Evolutionary conservation across 495 filamentous ascomycete genomes (phyloP).

Genomic region (Annulohypoxylon nitens): DNA sequence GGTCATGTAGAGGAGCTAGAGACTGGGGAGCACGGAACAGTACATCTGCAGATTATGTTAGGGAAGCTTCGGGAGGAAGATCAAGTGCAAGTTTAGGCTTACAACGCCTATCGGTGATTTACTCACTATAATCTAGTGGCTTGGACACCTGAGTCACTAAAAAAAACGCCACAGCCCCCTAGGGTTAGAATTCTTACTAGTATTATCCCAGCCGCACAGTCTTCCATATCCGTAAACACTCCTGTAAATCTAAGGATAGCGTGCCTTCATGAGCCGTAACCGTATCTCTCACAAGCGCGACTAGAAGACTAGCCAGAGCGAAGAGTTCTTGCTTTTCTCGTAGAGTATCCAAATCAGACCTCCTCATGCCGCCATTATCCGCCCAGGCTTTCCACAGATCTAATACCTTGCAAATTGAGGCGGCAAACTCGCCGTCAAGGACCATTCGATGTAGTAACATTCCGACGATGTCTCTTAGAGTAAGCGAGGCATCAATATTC

Average conservation of each 20-base stretch:
- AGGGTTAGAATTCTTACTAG: too few species aligned
- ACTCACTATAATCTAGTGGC: too few species aligned
- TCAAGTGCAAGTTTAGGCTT: neutral
- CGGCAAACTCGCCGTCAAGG: constrained; percentile 61
- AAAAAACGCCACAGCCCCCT: too few species aligned
- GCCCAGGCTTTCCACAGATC: constrained; percentile 70
- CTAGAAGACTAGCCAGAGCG: constrained; percentile 65
- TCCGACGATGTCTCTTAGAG: constrained; percentile 60
- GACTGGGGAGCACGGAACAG: neutral
- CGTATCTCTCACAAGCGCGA: constrained; percentile 65
- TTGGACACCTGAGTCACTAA: too few species aligned
- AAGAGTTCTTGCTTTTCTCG: constrained; percentile 61
- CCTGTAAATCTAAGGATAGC: constrained; percentile 70
- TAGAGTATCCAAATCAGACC: constrained; percentile 61
- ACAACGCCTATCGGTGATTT: too few species aligned
- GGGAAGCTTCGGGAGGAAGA: neutral
- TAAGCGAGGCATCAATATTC: constrained; percentile 39
- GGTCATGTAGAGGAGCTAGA: neutral
- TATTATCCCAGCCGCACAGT: constrained; percentile 68
- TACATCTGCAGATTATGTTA: neutral
- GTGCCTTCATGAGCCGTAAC: constrained; percentile 63
- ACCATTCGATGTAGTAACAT: constrained; percentile 68
- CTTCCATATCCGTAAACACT: constrained; percentile 71
- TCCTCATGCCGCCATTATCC: constrained; percentile 70
- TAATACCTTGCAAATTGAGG: constrained; percentile 62